Evolutionary conservation across 2,329 filamentous ascomycete species (phyloP).

Genomic region (Beauveria asiatica): DNA sequence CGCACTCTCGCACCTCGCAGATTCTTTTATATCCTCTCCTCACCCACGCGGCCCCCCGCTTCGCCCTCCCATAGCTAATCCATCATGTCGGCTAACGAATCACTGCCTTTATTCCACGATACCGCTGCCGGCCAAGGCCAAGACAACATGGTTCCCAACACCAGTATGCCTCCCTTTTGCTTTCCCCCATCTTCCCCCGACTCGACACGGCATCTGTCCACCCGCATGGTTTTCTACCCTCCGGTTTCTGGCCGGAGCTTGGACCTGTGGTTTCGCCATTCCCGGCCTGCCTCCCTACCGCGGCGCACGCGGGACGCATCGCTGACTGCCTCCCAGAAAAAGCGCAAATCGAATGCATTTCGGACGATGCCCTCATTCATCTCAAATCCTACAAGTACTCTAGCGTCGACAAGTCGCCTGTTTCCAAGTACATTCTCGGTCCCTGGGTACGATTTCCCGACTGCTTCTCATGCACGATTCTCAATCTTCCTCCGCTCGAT

Average conservation of each 20-base stretch:
- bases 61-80: not conserved
- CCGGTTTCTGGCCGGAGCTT: not conserved
- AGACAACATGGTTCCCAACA: slow-evolving; percentile 10
- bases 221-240: not conserved
- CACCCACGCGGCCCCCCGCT: not conserved
- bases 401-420: slow-evolving; percentile 87
- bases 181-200: not conserved
- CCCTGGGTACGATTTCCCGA: slow-evolving; percentile 67
- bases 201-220: not conserved
- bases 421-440: slow-evolving; percentile 87
- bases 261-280: not conserved
- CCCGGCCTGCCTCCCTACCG: not conserved
- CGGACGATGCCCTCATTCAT: slow-evolving; percentile 82
- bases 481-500: not conserved
- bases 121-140: not conserved
- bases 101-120: slow-evolving; percentile 9
- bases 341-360: slow-evolving; percentile 65
- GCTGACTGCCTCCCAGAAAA: slow-evolving; percentile 21
- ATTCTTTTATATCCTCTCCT: slow-evolving; percentile 9
- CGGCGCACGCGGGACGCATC: not conserved
- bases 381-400: slow-evolving; percentile 97
- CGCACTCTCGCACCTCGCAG: not conserved
- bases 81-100: slow-evolving; percentile 11
- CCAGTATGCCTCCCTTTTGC: slow-evolving; percentile 2
- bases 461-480: not conserved